Evolutionary conservation across 768 basidiomycete genomes (phyloP).

Genomic region (Amanita phalloides): DNA sequence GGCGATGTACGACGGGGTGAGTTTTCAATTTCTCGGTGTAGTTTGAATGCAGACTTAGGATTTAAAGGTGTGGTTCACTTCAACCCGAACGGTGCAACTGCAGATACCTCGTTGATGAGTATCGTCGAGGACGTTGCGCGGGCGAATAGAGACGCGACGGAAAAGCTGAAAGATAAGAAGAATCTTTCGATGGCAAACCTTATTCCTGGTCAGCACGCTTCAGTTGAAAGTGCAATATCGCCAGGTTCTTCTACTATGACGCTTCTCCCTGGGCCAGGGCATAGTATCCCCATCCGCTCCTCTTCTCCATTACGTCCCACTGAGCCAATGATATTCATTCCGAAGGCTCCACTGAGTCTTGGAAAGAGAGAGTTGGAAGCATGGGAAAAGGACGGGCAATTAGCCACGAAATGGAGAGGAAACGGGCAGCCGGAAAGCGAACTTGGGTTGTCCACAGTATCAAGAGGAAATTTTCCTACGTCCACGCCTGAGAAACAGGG

Average conservation of each 20-base stretch:
- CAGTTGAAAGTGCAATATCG: neutral
- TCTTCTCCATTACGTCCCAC: neutral
- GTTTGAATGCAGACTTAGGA: neutral
- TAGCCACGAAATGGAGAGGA: neutral
- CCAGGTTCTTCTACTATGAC: constrained; percentile 1
- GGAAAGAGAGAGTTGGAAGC: constrained; percentile 19
- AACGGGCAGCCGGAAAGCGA: neutral
- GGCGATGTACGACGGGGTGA: neutral
- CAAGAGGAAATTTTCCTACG: constrained; percentile 6
- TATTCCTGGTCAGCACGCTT: neutral
- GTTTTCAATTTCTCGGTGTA: neutral
- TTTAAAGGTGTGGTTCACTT: neutral
- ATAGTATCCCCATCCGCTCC: neutral
- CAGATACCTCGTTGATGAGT: constrained; percentile 33
- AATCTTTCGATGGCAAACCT: neutral
- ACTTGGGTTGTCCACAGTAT: neutral
- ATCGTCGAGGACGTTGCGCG: constrained; percentile 54
- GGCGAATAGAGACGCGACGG: constrained; percentile 16
- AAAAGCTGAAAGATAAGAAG: constrained; percentile 8
- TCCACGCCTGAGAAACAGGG: constrained; percentile 1
- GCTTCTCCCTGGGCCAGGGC: neutral
- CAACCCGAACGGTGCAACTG: neutral
- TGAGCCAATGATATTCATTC: neutral
- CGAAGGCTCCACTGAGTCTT: constrained; percentile 33
- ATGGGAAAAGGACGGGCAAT: constrained; percentile 8